Evolutionary conservation across 1,284 basidiomycete species (phyloP).

Genomic region (Ustilago xerochloae): DNA sequence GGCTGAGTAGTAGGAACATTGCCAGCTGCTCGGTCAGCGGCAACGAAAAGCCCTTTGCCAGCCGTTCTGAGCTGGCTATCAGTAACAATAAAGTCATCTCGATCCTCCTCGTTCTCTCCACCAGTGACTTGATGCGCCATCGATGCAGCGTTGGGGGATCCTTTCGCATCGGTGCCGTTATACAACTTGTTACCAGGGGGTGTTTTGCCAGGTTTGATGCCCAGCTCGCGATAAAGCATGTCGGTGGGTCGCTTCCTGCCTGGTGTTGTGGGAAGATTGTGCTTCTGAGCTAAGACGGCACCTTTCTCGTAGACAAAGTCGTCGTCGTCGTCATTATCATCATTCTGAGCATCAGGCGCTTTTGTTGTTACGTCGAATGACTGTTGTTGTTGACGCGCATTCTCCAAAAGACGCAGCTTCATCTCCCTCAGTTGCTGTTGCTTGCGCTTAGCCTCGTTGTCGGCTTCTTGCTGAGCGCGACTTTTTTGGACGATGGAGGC

Average conservation of each 20-base stretch:
- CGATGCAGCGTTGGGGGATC: slow-evolving; percentile 29
- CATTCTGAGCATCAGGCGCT: background rate
- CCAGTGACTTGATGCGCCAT: background rate
- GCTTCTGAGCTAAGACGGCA: slow-evolving; percentile 30
- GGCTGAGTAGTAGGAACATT: slow-evolving; percentile 25
- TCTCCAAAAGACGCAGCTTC: slow-evolving; percentile 35
- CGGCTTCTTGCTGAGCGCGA: slow-evolving; percentile 23
- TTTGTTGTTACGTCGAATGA: background rate
- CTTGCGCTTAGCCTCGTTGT: slow-evolving; percentile 12
- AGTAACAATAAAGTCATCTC: slow-evolving; percentile 31
- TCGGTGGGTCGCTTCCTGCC: slow-evolving; percentile 39
- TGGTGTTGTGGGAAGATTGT: slow-evolving; percentile 29
- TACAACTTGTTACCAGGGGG: slow-evolving; percentile 23
- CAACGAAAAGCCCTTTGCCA: slow-evolving; percentile 48
- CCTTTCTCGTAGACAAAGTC: slow-evolving; percentile 31
- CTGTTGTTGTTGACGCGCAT: slow-evolving; percentile 13
- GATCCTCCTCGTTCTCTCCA: slow-evolving; percentile 12
- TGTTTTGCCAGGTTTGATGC: slow-evolving; percentile 24
- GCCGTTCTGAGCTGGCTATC: slow-evolving; percentile 43
- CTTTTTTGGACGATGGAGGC: slow-evolving; percentile 31
- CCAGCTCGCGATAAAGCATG: slow-evolving; percentile 35
- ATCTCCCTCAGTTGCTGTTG: slow-evolving; percentile 19
- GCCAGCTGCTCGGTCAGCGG: slow-evolving; percentile 42
- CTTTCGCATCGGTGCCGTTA: slow-evolving; percentile 21
- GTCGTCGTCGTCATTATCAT: slow-evolving; percentile 10